phyloP scores from a whole-genome alignment of 306 rosid species.

The Vicia sativa region DNA sequence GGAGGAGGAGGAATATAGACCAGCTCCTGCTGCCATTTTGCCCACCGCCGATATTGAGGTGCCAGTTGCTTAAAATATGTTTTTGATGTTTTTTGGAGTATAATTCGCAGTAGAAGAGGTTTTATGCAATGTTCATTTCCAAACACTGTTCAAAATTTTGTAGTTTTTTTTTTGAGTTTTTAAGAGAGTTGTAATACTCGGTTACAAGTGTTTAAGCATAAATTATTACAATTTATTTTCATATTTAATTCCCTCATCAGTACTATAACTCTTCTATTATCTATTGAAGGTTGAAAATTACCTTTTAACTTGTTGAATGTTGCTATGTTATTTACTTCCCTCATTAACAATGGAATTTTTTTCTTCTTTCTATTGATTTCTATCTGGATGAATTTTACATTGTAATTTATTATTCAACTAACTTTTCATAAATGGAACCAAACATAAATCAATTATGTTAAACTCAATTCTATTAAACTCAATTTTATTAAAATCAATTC shows the following conservation, averaged over 20 bases:
- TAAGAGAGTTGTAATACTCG: background rate
- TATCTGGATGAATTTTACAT: no score
- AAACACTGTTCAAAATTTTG: slow-evolving; percentile 22
- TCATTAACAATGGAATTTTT: no score
- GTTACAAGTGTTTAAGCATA: background rate
- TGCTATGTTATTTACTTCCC: no score
- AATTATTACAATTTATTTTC: background rate
- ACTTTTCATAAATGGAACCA: no score
- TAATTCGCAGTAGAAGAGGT: background rate
- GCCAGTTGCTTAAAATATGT: slow-evolving; percentile 3
- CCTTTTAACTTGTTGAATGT: no score
- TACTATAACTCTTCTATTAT: background rate
- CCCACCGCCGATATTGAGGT: slow-evolving; percentile 6
- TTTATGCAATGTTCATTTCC: slow-evolving; percentile 3
- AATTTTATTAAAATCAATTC: no score
- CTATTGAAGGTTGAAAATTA: no score
- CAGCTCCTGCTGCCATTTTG: slow-evolving; percentile 6
- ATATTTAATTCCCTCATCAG: background rate
- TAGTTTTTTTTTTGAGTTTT: slow-evolving; percentile 13
- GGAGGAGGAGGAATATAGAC: background rate
- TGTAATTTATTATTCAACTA: no score
- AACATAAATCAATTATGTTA: no score
- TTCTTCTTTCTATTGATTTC: no score
- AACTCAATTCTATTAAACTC: no score
- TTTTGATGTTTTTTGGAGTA: background rate